A percentile compares a stretch with the other conserved stretches of the same genome.
phyloP scores from a whole-genome alignment of 164 flowering plant genomes.

The Hamamelis virginiana region DNA sequence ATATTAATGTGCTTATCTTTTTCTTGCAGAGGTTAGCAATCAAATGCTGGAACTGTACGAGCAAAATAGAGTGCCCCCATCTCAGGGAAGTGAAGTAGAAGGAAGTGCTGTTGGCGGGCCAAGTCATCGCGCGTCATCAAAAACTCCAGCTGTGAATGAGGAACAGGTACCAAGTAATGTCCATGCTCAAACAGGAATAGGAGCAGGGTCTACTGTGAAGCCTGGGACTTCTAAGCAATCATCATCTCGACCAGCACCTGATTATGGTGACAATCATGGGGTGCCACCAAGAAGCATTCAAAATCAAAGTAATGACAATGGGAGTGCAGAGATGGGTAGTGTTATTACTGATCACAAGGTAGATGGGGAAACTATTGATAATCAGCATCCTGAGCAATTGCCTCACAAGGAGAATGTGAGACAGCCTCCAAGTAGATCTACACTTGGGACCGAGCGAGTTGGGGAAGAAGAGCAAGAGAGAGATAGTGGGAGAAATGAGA shows the following conservation, averaged over 20 bases:
- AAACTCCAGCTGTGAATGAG: slow-evolving; percentile 45
- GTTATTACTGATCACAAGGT: slow-evolving; percentile 29
- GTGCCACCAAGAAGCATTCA: slow-evolving; percentile 24
- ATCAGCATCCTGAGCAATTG: slow-evolving; percentile 24
- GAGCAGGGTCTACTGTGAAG: slow-evolving; percentile 18
- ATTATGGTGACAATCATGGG: slow-evolving; percentile 31
- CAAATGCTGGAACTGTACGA: slow-evolving; percentile 97
- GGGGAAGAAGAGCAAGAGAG: slow-evolving; percentile 36
- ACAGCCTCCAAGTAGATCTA: slow-evolving; percentile 31
- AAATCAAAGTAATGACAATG: slow-evolving; percentile 45
- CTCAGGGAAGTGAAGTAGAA: slow-evolving; percentile 80
- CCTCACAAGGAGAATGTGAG: slow-evolving; percentile 23
- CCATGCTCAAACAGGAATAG: slow-evolving; percentile 20
- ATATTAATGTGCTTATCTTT: slow-evolving; percentile 1
- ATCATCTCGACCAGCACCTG: not conserved
- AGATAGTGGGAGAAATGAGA: slow-evolving; percentile 32
- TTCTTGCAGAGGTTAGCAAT: slow-evolving; percentile 90
- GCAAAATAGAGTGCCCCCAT: slow-evolving; percentile 71
- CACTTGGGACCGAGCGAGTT: slow-evolving; percentile 22
- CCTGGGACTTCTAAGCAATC: slow-evolving; percentile 28
- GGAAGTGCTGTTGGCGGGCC: slow-evolving; percentile 54
- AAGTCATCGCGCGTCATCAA: slow-evolving; percentile 37
- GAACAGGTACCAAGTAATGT: slow-evolving; percentile 33
- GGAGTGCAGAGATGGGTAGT: slow-evolving; percentile 38
- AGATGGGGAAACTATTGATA: slow-evolving; percentile 38